phyloP scores from a whole-genome alignment of 129 eudicot genomes.

The Oenanthe sinensis region DNA sequence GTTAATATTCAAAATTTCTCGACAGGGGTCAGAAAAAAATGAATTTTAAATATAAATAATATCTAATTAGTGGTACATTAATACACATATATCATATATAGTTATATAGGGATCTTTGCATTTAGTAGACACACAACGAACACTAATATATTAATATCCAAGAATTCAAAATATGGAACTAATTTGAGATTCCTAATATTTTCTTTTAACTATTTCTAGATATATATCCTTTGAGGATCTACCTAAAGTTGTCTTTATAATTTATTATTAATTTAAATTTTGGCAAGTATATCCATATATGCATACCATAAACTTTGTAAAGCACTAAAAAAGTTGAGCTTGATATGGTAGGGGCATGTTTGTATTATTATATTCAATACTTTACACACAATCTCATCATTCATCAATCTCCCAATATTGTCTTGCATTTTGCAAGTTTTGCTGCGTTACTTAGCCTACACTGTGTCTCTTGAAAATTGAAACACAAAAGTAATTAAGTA shows the following conservation, averaged over 20 bases:
- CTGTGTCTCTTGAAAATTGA: not conserved
- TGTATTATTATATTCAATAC: slow-evolving; percentile 11
- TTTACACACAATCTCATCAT: slow-evolving; percentile 9
- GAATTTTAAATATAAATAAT: too few relatives aligned
- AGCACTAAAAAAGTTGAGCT: slow-evolving; percentile 8
- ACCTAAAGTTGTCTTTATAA: not conserved
- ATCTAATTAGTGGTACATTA: too few relatives aligned
- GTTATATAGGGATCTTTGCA: too few relatives aligned
- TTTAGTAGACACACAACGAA: too few relatives aligned
- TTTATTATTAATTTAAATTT: not conserved
- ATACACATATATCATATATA: too few relatives aligned
- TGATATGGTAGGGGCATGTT: slow-evolving; percentile 12
- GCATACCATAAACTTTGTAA: not conserved
- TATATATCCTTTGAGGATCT: not conserved
- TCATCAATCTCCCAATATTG: not conserved
- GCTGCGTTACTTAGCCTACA: slow-evolving; percentile 4
- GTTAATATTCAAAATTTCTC: too few relatives aligned
- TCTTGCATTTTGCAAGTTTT: slow-evolving; percentile 9
- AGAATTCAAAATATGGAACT: too few relatives aligned
- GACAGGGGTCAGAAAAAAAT: too few relatives aligned
- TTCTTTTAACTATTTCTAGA: not conserved
- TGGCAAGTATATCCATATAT: not conserved
- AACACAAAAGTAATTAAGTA: not conserved
- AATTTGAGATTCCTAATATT: too few relatives aligned
- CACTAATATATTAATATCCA: too few relatives aligned